Evolutionary conservation across 306 rosid genomes (phyloP).

Genomic region (Gastrolobium villosum): DNA sequence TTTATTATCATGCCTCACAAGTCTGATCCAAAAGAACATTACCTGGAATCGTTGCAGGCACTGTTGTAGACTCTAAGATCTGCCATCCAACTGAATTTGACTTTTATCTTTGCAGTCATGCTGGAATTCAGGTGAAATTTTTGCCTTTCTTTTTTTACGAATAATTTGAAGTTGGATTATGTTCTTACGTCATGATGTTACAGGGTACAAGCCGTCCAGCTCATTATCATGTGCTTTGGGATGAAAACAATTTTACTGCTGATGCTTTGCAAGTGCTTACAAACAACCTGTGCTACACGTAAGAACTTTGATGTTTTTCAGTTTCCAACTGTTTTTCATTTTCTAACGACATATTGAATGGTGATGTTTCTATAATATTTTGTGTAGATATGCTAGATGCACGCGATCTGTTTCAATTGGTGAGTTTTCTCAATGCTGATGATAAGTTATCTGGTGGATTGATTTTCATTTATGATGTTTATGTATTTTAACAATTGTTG

Average conservation of each 20-base stretch:
- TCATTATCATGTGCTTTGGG: conserved; percentile 97
- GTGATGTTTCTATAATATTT: neutral
- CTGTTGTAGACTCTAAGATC: conserved; percentile 95
- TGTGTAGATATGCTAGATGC: conserved; percentile 89
- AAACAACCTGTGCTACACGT: conserved; percentile 97
- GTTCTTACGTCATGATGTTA: conserved; percentile 1
- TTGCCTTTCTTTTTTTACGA: neutral
- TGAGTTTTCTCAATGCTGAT: conserved; percentile 42
- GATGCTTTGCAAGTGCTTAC: conserved; percentile 86
- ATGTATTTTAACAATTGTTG: neutral
- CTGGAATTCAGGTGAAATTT: conserved; percentile 86
- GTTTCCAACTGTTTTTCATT: neutral
- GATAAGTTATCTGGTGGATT: neutral
- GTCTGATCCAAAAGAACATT: neutral
- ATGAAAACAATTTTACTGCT: conserved; percentile 92
- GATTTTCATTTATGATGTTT: neutral
- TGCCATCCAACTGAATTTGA: conserved; percentile 98
- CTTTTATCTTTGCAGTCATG: conserved; percentile 93
- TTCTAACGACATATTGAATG: neutral
- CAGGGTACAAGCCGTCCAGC: conserved; percentile 99
- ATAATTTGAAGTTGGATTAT: neutral
- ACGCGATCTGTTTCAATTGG: conserved; percentile 96
- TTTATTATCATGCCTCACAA: neutral
- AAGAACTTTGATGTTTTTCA: conserved; percentile 43
- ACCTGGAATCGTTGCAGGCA: conserved; percentile 65